Conservation (phyloP, 108 stramenopile species). For the Cyclostephanos invisitatus region DNA sequence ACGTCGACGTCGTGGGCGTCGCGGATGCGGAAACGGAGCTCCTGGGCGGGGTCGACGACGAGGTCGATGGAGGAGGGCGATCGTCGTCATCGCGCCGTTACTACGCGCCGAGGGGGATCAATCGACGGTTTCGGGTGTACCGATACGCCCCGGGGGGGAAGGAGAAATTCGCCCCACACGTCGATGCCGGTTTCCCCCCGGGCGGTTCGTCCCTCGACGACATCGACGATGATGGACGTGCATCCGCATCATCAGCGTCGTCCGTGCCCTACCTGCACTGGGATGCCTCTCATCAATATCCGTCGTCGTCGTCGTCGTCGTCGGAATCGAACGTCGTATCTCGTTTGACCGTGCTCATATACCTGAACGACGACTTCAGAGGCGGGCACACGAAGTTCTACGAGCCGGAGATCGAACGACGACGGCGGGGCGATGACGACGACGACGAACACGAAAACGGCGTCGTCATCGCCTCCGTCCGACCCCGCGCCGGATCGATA, state of each 20-base stretch:
- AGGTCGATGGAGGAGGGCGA: not conserved
- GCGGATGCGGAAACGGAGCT: constrained; percentile 31
- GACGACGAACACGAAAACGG: constrained; percentile 1
- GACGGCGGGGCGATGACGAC: not conserved
- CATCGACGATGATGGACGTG: constrained; percentile 11
- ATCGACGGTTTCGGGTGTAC: constrained; percentile 81
- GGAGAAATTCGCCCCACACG: constrained; percentile 83
- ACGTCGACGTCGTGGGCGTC: constrained; percentile 64
- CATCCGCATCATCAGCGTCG: not conserved
- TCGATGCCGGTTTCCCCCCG: constrained; percentile 89
- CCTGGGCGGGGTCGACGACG: constrained; percentile 14
- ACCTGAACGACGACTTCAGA: constrained; percentile 85
- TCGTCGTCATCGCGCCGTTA: constrained; percentile 2
- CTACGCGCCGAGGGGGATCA: constrained; percentile 62
- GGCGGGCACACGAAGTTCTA: constrained; percentile 90
- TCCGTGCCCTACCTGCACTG: constrained; percentile 24
- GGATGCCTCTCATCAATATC: constrained; percentile 51
- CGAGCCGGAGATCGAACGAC: constrained; percentile 38
- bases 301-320: constrained; percentile 3
- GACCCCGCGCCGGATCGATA: constrained; percentile 66
- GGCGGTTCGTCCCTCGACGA: constrained; percentile 67
- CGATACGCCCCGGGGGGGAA: constrained; percentile 59
- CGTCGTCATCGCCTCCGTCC: constrained; percentile 64
- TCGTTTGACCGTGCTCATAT: constrained; percentile 77
- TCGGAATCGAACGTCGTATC: constrained; percentile 56